Percentiles rank a stretch among this genome's conserved stretches.
Conservation (phyloP, 2,329 filamentous ascomycete genomes). For the Penicillium glabrum region DNA sequence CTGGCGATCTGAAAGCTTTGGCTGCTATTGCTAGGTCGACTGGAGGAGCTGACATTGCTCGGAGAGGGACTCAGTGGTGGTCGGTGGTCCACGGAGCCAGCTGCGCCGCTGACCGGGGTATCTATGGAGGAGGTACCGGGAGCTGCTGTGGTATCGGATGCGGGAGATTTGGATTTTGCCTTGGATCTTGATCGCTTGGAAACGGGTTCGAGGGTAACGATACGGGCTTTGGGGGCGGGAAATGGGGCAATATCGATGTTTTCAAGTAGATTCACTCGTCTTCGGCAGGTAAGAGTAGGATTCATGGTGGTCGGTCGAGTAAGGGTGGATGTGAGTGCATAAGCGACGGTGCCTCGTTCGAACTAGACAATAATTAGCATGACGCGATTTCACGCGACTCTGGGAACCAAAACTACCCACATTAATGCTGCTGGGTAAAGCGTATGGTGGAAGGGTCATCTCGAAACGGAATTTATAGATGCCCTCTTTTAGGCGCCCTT, state of each 20-base stretch:
- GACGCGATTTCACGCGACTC: background rate
- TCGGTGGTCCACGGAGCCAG: constrained; percentile 32
- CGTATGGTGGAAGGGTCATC: constrained; percentile 59
- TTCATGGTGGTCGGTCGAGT: constrained; percentile 86
- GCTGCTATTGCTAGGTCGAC: constrained; percentile 65
- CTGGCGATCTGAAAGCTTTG: constrained; percentile 55
- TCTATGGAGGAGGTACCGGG: constrained; percentile 49
- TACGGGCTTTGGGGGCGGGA: constrained; percentile 70
- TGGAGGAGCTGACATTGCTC: constrained; percentile 72
- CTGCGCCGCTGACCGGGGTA: constrained; percentile 42
- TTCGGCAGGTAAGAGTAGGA: constrained; percentile 75
- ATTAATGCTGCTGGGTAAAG: constrained; percentile 83
- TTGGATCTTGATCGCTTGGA: constrained; percentile 68
- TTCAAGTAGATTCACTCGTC: constrained; percentile 76
- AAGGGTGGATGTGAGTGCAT: constrained; percentile 84
- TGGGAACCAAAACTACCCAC: constrained; percentile 55
- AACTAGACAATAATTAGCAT: constrained; percentile 59
- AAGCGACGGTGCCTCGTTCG: constrained; percentile 88
- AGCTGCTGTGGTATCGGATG: constrained; percentile 31
- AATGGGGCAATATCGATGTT: constrained; percentile 80
- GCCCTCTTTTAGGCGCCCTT: constrained; percentile 63
- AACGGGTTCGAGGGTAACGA: constrained; percentile 85
- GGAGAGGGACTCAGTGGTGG: constrained; percentile 52
- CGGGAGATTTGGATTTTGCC: constrained; percentile 47
- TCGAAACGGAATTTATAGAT: constrained; percentile 67